Evolutionary conservation across 2,329 filamentous ascomycete species (phyloP).

Genomic region (Taxawa tesnikishii): DNA sequence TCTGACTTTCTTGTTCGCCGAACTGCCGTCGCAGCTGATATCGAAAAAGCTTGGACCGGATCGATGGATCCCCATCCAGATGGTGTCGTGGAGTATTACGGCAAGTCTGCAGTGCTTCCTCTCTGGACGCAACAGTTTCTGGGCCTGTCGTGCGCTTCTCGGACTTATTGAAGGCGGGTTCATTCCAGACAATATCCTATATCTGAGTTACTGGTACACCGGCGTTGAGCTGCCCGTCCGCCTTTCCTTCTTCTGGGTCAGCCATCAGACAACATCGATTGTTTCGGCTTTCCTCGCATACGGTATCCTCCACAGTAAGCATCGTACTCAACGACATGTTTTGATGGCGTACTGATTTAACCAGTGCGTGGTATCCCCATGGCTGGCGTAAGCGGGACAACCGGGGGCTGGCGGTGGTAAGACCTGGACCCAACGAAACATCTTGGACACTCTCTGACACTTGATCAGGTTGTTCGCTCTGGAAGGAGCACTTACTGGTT

Average conservation of each 20-base stretch:
- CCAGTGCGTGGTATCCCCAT: slow-evolving; percentile 26
- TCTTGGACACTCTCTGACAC: too few species aligned
- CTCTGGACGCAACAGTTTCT: slow-evolving; percentile 26
- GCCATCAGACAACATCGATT: slow-evolving; percentile 46
- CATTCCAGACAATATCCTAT: slow-evolving; percentile 53
- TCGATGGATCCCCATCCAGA: slow-evolving; percentile 16
- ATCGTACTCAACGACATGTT: too few species aligned
- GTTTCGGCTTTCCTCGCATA: slow-evolving; percentile 44
- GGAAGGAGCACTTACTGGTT: slow-evolving; percentile 35
- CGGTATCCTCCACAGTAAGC: slow-evolving; percentile 40
- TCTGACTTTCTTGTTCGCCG: slow-evolving; percentile 26
- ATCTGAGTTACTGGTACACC: slow-evolving; percentile 66
- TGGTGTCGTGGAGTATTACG: slow-evolving; percentile 16
- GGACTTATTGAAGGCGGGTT: slow-evolving; percentile 39
- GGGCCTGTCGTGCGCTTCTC: slow-evolving; percentile 28
- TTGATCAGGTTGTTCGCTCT: slow-evolving; percentile 40
- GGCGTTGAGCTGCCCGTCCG: slow-evolving; percentile 55
- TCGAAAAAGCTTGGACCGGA: slow-evolving; percentile 15
- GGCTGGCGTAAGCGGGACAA: slow-evolving; percentile 31
- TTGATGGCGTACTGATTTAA: too few species aligned
- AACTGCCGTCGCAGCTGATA: slow-evolving; percentile 21
- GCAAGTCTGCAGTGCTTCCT: slow-evolving; percentile 16
- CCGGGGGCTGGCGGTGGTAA: slow-evolving; percentile 43
- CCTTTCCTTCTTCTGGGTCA: slow-evolving; percentile 59
- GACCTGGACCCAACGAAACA: too few species aligned